A percentile compares a stretch with the other conserved stretches of the same genome.
Conservation (phyloP, 768 basidiomycete genomes). For the Leccinum rimulosum region DNA sequence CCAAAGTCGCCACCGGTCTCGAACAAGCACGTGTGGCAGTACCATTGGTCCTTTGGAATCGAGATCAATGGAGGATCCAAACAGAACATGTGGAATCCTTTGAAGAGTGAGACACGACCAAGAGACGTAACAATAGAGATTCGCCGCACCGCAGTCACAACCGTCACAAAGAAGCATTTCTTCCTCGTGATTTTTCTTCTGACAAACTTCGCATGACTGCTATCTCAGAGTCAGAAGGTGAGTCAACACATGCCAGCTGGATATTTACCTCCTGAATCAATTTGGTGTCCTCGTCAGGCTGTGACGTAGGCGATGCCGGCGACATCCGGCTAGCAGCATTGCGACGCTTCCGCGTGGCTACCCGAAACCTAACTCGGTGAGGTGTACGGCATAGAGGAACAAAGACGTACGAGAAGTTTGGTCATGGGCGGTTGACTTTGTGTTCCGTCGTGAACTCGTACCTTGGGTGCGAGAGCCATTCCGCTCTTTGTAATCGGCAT, state of each 20-base stretch:
- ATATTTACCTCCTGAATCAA: conserved; percentile 51
- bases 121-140: conserved; percentile 11
- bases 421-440: conserved; percentile 52
- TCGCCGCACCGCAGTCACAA: conserved; percentile 67
- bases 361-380: conserved; percentile 18
- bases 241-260: conserved; percentile 15
- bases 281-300: conserved; percentile 38
- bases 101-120: conserved; percentile 17
- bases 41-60: conserved; percentile 96
- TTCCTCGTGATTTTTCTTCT: conserved; percentile 81
- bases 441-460: conserved; percentile 49
- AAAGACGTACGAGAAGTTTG: conserved; percentile 38
- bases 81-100: conserved; percentile 97
- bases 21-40: conserved; percentile 87
- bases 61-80: conserved; percentile 83
- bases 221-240: conserved; percentile 33
- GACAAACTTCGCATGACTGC: conserved; percentile 93
- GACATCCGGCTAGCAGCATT: conserved; percentile 22
- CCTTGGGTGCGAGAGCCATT: conserved; percentile 41
- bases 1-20: conserved; percentile 95
- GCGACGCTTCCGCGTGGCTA: conserved; percentile 35
- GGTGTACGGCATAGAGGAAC: conserved; percentile 1
- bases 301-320: conserved; percentile 22
- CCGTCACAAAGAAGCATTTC: conserved; percentile 92
- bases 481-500: conserved; percentile 58